phyloP scores from a whole-genome alignment of 768 basidiomycete species.

The Crassisporium funariophilum region DNA sequence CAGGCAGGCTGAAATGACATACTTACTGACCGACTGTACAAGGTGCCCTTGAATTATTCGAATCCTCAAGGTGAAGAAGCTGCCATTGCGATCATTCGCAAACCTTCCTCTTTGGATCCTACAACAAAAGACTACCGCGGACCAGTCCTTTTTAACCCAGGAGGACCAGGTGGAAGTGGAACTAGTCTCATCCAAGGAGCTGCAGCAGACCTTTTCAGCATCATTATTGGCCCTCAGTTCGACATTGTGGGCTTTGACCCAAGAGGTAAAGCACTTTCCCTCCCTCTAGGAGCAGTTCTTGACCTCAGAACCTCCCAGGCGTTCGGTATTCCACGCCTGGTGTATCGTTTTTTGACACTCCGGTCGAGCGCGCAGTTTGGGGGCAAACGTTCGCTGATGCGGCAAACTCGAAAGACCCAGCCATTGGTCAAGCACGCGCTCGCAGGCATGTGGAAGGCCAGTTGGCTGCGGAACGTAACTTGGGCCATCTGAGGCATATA shows the following conservation, averaged over 20 bases:
- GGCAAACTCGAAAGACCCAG: conserved; percentile 20
- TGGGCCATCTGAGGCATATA: conserved; percentile 31
- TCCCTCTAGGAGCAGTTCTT: not conserved
- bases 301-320: conserved; percentile 26
- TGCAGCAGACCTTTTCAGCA: conserved; percentile 26
- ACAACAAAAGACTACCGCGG: conserved; percentile 39
- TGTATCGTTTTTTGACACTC: conserved; percentile 36
- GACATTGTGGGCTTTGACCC: conserved; percentile 52
- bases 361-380: conserved; percentile 30
- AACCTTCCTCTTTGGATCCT: conserved; percentile 33
- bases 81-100: conserved; percentile 44
- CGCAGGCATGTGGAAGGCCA: conserved; percentile 25
- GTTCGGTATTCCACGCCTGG: conserved; percentile 36
- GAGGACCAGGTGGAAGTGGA: conserved; percentile 52
- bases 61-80: conserved; percentile 39
- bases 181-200: conserved; percentile 26
- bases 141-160: conserved; percentile 48
- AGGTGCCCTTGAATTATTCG: conserved; percentile 29
- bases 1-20: not conserved
- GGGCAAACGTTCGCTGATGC: conserved; percentile 11
- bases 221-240: conserved; percentile 42
- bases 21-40: not conserved
- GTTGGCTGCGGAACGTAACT: conserved; percentile 32
- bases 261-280: conserved; percentile 31
- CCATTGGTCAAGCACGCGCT: conserved; percentile 34